Conservation (phyloP, 192 early-diverging fungal genomes). For the Rhizophagus sp. region DNA sequence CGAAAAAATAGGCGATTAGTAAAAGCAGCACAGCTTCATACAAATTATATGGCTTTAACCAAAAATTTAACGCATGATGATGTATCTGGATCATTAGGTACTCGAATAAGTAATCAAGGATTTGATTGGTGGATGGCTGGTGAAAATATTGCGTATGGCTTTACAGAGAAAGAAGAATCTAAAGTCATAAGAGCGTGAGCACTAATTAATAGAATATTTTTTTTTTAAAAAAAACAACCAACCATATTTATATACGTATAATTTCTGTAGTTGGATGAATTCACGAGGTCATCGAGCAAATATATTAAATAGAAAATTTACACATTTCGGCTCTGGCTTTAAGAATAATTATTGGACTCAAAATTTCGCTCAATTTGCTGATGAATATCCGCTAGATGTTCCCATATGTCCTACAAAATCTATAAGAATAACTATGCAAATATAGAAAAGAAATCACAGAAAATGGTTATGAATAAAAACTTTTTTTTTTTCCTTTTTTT, state of each 20-base stretch:
- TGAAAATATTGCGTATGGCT: constrained; percentile 19
- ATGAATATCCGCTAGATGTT: not conserved
- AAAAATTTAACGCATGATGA: constrained; percentile 23
- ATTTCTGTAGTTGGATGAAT: constrained; percentile 44
- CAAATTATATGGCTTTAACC: constrained; percentile 19
- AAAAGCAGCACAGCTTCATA: constrained; percentile 19
- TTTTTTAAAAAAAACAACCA: no score
- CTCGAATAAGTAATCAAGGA: constrained; percentile 1
- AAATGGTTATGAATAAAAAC: no score
- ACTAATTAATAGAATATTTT: not conserved
- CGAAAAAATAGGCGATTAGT: not conserved
- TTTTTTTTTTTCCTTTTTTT: no score
- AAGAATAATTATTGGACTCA: constrained; percentile 21
- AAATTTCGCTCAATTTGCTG: constrained; percentile 11
- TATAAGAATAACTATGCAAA: not conserved
- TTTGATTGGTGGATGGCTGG: constrained; percentile 14
- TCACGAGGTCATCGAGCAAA: constrained; percentile 48
- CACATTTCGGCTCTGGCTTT: constrained; percentile 47
- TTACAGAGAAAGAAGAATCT: not conserved
- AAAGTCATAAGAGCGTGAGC: constrained; percentile 14
- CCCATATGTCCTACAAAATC: not conserved
- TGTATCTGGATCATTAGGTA: not conserved
- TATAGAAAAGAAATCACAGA: not conserved
- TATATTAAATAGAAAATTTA: constrained; percentile 44
- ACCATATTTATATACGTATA: not conserved